Percentiles rank a stretch among this genome's conserved stretches.
These are phyloP conservation scores for Diaporthe capsici DNA, from an alignment of 2,329 filamentous ascomycete genomes.

Conservation along the genomic window DNA sequence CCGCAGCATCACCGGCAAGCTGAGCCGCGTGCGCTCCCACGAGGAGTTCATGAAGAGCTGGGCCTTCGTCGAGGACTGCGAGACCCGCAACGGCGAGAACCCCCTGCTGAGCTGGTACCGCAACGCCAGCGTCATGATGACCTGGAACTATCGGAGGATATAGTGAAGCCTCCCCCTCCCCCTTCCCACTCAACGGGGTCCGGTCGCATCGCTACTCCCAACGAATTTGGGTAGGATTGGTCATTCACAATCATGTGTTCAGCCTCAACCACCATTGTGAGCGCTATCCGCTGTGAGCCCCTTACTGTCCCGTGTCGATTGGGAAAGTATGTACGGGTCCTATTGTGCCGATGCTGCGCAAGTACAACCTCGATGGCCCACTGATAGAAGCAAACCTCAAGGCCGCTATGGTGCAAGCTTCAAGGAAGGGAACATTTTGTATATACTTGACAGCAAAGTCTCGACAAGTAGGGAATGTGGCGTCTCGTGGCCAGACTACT, in stretches of 20 bases:
- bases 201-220: background rate
- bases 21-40: slow-evolving; percentile 87
- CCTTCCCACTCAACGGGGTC: too few relatives aligned
- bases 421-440: background rate
- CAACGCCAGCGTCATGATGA: slow-evolving; percentile 94
- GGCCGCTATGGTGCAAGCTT: background rate
- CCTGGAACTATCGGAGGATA: slow-evolving; percentile 52
- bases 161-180: background rate
- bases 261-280: too few relatives aligned
- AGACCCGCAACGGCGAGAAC: slow-evolving; percentile 92
- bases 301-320: too few relatives aligned
- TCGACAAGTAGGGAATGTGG: too few relatives aligned
- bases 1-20: slow-evolving; percentile 90
- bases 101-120: slow-evolving; percentile 93
- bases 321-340: too few relatives aligned
- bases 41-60: slow-evolving; percentile 92
- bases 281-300: too few relatives aligned
- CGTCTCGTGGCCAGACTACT: background rate
- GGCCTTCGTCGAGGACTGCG: slow-evolving; percentile 91
- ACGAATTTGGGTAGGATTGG: too few relatives aligned
- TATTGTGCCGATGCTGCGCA: too few relatives aligned
- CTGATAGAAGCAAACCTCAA: too few relatives aligned
- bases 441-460: too few relatives aligned
- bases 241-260: too few relatives aligned
- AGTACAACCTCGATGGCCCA: too few relatives aligned